Conservation (phyloP, 164 flowering plant species). For the Kalanchoe fedtschenkoi region DNA sequence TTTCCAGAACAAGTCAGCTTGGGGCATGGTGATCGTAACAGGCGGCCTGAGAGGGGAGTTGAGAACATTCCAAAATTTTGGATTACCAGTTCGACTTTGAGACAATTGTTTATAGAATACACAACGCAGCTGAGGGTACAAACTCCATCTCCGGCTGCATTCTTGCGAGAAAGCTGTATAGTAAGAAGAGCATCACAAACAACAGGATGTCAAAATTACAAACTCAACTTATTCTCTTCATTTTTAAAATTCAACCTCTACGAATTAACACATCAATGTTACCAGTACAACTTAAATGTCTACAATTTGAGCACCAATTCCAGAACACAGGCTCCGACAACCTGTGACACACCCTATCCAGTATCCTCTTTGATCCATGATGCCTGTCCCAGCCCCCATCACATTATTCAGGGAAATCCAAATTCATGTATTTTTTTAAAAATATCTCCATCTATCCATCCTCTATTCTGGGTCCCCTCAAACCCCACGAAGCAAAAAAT, state of each 20-base stretch:
- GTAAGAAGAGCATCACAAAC: no score
- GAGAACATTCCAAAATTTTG: constrained; percentile 83
- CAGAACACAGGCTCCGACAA: no score
- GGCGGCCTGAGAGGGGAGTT: constrained; percentile 85
- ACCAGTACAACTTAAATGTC: neutral
- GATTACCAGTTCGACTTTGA: constrained; percentile 68
- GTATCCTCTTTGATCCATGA: neutral
- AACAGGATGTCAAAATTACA: neutral
- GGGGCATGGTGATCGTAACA: constrained; percentile 93
- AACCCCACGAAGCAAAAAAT: neutral
- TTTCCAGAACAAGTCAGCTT: constrained; percentile 41
- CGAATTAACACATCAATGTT: no score
- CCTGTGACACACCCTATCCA: neutral
- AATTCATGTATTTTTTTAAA: neutral
- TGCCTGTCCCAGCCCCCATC: neutral
- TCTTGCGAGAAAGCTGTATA: no score
- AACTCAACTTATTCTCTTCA: no score
- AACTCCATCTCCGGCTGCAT: neutral
- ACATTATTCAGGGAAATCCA: neutral
- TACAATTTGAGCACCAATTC: neutral
- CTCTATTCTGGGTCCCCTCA: neutral
- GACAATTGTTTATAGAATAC: neutral
- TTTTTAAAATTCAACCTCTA: no score
- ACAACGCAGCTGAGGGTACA: neutral
- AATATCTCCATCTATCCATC: neutral